phyloP scores from a whole-genome alignment of 345 rosid species.

The Dipteronia dyeriana region DNA sequence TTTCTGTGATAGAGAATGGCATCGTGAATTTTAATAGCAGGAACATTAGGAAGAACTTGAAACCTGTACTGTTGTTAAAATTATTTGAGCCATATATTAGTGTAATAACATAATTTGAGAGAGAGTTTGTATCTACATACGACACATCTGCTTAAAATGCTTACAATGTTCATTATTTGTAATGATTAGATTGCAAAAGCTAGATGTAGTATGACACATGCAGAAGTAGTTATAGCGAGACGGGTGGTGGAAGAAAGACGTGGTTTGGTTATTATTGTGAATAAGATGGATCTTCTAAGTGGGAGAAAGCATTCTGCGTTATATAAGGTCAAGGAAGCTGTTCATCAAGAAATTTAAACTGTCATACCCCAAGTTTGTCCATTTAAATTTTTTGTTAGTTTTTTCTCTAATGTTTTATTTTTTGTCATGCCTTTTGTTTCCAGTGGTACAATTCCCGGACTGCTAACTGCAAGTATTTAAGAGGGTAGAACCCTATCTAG shows the following conservation, averaged over 20 bases:
- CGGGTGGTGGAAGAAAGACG: conserved; percentile 96
- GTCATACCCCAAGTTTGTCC: conserved; percentile 84
- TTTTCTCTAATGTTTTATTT: not conserved
- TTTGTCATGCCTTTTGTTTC: not conserved
- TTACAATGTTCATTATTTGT: not conserved
- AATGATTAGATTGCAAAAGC: conserved; percentile 65
- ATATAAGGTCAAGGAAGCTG: conserved; percentile 80
- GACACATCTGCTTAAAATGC: not conserved
- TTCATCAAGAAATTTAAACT: conserved; percentile 89
- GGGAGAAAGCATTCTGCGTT: conserved; percentile 52
- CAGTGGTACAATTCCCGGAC: not conserved
- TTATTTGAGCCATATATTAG: too few species aligned
- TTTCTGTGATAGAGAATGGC: too few species aligned
- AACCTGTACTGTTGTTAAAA: too few species aligned
- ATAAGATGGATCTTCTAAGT: conserved; percentile 91
- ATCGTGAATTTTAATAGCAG: too few species aligned
- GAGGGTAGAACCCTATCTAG: not conserved
- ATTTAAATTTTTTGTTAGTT: not conserved
- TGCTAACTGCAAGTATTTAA: not conserved
- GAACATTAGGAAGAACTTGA: too few species aligned
- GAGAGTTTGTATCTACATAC: not conserved
- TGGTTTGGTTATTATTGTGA: conserved; percentile 80
- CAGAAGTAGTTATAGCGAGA: conserved; percentile 95
- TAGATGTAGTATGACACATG: conserved; percentile 81
- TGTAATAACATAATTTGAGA: too few species aligned